Evolutionary conservation across 2,329 filamentous ascomycete genomes (phyloP).

Genomic region (Xylariaceae sp.): DNA sequence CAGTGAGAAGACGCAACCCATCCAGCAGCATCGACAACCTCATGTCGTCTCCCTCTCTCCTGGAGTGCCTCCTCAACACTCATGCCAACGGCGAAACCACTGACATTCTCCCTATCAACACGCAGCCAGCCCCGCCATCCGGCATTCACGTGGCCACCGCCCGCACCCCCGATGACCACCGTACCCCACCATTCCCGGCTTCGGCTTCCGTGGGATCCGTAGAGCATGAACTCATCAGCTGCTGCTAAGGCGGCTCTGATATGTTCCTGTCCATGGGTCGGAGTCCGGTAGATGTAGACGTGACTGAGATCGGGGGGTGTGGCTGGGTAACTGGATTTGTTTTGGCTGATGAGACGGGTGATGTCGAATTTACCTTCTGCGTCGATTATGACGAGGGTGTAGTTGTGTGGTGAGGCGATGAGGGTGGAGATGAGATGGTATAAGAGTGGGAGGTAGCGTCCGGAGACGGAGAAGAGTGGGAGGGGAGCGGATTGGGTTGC

Average conservation of each 20-base stretch:
- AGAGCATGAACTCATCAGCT: conserved; percentile 46
- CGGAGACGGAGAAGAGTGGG: conserved; percentile 42
- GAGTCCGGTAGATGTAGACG: conserved; percentile 45
- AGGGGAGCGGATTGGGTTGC: conserved; percentile 41
- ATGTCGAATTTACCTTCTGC: conserved; percentile 51
- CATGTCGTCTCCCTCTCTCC: conserved; percentile 36
- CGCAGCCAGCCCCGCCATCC: conserved; percentile 49
- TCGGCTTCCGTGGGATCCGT: conserved; percentile 40
- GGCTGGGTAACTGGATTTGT: conserved; percentile 18
- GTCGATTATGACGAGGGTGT: conserved; percentile 51
- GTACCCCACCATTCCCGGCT: conserved; percentile 54
- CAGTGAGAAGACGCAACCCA: conserved; percentile 46
- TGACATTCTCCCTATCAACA: conserved; percentile 41
- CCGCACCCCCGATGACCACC: conserved; percentile 43
- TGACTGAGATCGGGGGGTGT: conserved; percentile 40
- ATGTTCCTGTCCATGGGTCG: conserved; percentile 29
- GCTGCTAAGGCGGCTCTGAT: conserved; percentile 36
- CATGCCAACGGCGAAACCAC: conserved; percentile 35
- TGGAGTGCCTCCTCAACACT: conserved; percentile 42
- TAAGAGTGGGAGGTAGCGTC: conserved; percentile 49
- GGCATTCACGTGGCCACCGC: conserved; percentile 34
- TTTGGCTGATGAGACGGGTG: conserved; percentile 36
- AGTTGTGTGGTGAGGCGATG: conserved; percentile 41
- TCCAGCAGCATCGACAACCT: conserved; percentile 37
- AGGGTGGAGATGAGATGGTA: conserved; percentile 51